These are phyloP conservation scores for Neonectria neomacrospora DNA, from an alignment of 2,329 filamentous ascomycete species.

Conservation along the genomic window DNA sequence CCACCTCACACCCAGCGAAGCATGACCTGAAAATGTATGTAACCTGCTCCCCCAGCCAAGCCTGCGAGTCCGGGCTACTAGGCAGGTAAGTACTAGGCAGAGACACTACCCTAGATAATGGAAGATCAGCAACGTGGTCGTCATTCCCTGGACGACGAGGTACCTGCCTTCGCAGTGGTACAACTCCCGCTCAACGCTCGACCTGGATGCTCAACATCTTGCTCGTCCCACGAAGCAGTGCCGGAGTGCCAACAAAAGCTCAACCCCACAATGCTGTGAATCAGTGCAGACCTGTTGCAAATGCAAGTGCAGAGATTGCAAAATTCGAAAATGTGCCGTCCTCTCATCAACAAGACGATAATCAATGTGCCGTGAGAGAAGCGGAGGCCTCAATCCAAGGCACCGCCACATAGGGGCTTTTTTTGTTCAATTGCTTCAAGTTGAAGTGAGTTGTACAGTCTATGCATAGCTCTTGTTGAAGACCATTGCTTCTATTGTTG, in stretches of 20 bases:
- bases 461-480: slow-evolving; percentile 45
- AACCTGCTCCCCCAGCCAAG: background rate
- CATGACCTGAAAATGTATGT: background rate
- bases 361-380: background rate
- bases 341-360: background rate
- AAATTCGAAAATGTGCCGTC: background rate
- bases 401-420: slow-evolving; percentile 15
- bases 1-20: background rate
- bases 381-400: background rate
- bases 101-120: background rate
- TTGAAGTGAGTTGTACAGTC: slow-evolving; percentile 17
- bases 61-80: background rate
- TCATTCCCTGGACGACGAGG: background rate
- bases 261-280: background rate
- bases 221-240: background rate
- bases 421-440: slow-evolving; percentile 22
- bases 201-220: background rate
- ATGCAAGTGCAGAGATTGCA: background rate
- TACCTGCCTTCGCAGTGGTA: slow-evolving; percentile 15
- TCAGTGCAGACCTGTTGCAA: too few relatives aligned
- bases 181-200: slow-evolving; percentile 12
- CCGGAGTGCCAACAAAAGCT: background rate
- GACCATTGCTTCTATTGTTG: slow-evolving; percentile 45
- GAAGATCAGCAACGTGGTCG: background rate
- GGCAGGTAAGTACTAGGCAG: too few relatives aligned